These are phyloP conservation scores for Heterobasidion occidentale DNA, from an alignment of 1,284 basidiomycete species.

Conservation along the genomic window DNA sequence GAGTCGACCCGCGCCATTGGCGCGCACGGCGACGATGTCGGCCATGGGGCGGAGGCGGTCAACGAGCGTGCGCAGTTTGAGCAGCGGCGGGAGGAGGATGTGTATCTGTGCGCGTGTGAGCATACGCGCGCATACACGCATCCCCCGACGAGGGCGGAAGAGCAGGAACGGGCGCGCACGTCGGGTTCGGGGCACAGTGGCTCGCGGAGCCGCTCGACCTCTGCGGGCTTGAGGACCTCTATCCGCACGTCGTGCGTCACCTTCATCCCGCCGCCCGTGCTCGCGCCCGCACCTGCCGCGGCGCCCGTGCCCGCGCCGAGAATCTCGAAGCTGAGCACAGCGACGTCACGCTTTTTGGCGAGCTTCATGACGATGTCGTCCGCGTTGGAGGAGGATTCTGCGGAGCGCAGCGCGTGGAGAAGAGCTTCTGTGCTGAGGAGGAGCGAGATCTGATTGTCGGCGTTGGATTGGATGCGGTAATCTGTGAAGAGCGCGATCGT, in stretches of 20 bases:
- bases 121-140: background rate
- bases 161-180: constrained; percentile 36
- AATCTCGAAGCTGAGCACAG: constrained; percentile 71
- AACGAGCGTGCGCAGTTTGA: constrained; percentile 73
- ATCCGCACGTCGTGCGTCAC: constrained; percentile 71
- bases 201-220: constrained; percentile 69
- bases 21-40: constrained; percentile 65
- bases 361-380: constrained; percentile 77
- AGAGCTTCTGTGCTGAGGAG: constrained; percentile 68
- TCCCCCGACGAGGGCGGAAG: background rate
- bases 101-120: constrained; percentile 49
- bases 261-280: constrained; percentile 45
- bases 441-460: constrained; percentile 77
- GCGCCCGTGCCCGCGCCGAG: constrained; percentile 32
- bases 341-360: constrained; percentile 73
- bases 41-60: constrained; percentile 72
- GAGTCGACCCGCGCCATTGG: constrained; percentile 58
- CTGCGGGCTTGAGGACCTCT: constrained; percentile 67
- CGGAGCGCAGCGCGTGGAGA: constrained; percentile 65
- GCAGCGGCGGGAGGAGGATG: constrained; percentile 71
- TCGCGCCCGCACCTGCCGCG: constrained; percentile 2
- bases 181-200: constrained; percentile 87
- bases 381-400: constrained; percentile 31
- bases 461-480: constrained; percentile 85
- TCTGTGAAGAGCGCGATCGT: constrained; percentile 69